phyloP scores from a whole-genome alignment of 352 stramenopile genomes.

The Blastocystis sp. region DNA sequence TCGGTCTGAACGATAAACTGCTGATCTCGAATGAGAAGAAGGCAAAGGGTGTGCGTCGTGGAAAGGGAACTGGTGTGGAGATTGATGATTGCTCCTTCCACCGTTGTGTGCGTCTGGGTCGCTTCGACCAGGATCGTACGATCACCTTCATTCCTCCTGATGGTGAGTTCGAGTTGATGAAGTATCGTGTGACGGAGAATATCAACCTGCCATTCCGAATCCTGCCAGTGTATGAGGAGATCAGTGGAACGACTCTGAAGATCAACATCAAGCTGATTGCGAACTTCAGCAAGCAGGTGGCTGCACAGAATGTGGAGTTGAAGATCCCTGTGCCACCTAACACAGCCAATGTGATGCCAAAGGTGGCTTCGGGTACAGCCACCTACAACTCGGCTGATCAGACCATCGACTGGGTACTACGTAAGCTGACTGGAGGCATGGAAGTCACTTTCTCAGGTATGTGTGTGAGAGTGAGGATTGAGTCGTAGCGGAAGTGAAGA shows the following conservation, averaged over 20 bases:
- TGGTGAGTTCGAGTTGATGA: constrained; percentile 96
- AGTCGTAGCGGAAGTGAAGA: constrained; percentile 80
- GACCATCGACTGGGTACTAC: constrained; percentile 92
- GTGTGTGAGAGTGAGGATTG: neutral
- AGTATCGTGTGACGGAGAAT: constrained; percentile 79
- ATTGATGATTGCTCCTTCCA: constrained; percentile 98
- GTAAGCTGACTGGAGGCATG: constrained; percentile 87
- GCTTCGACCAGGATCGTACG: constrained; percentile 90
- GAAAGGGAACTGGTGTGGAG: constrained; percentile 72
- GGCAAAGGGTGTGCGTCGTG: constrained; percentile 68
- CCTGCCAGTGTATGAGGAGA: constrained; percentile 89
- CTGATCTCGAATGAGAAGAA: constrained; percentile 86
- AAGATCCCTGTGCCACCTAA: constrained; percentile 85
- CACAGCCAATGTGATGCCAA: constrained; percentile 87
- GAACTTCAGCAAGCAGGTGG: constrained; percentile 89
- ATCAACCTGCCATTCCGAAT: constrained; percentile 94
- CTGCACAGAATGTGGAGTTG: constrained; percentile 90
- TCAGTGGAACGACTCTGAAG: constrained; percentile 65
- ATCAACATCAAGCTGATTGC: constrained; percentile 81
- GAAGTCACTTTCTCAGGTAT: constrained; percentile 81
- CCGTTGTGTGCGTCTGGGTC: constrained; percentile 87
- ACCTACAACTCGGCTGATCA: constrained; percentile 94
- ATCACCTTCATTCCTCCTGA: constrained; percentile 97
- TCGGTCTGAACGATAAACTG: constrained; percentile 95
- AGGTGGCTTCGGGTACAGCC: constrained; percentile 83